These are phyloP conservation scores for Anaeromyces robustus DNA, from an alignment of 192 early-diverging fungal genomes.

Conservation along the genomic window DNA sequence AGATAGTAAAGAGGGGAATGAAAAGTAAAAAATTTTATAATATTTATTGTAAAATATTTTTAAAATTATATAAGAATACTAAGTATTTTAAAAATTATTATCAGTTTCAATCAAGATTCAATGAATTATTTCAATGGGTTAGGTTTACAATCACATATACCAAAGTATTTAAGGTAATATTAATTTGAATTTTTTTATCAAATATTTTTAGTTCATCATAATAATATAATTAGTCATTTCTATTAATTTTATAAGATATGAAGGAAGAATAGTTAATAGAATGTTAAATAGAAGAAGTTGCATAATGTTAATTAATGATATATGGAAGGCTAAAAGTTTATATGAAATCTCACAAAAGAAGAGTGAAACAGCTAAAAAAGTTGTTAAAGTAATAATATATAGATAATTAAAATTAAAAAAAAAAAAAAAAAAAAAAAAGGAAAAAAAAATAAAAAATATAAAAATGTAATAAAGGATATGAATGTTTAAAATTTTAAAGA, in stretches of 20 bases:
- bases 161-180: constrained; percentile 24
- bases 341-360: constrained; percentile 14
- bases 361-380: not conserved
- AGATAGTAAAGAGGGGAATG: too few relatives aligned
- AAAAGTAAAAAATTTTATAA: too few relatives aligned
- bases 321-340: constrained; percentile 34
- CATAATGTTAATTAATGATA: constrained; percentile 22
- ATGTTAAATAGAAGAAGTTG: constrained; percentile 16
- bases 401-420: too few relatives aligned
- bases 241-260: constrained; percentile 12
- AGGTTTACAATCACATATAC: constrained; percentile 13
- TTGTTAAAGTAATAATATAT: not conserved
- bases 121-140: constrained; percentile 17
- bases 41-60: too few relatives aligned
- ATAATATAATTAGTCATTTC: too few relatives aligned
- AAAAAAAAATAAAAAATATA: too few relatives aligned
- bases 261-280: constrained; percentile 31
- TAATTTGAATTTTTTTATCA: too few relatives aligned
- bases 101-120: not conserved
- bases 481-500: too few relatives aligned
- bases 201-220: too few relatives aligned
- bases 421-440: too few relatives aligned
- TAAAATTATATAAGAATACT: too few relatives aligned
- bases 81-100: not conserved
- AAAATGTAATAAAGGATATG: too few relatives aligned